Evolutionary conservation across 73 alveolate genomes (phyloP), one percentile per base, ranked within the genome.

Genomic region (Tetrahymena borealis): DNA sequence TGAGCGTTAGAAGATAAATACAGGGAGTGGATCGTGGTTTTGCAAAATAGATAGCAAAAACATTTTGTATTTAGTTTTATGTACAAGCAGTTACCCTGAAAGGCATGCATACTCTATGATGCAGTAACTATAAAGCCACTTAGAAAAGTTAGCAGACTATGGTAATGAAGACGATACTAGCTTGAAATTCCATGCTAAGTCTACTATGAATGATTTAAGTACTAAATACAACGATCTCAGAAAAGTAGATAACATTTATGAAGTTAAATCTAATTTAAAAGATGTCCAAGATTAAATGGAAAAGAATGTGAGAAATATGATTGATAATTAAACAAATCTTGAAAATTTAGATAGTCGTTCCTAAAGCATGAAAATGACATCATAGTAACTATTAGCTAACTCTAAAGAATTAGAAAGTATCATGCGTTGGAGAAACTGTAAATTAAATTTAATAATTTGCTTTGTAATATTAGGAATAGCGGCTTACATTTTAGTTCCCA

Each of bases 21-120:
- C 95, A 24, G 79, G 91, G 16, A 93, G 91, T 85, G 95, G 95
- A 3, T 79, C 93, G 38, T 93, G 95, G 95, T 93, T 93, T 28
- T 93, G 95, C 36, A 93, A 85, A 93, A 39, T 78, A 16, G 93
- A 93, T 40, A 92, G 78, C 28, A 39, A 38, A 33, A 92, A 90
- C 3, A 37, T 93, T 11, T 20, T 41, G n/a, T 79, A 85, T 90
- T 40, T 93, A 28, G 85, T 93, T 38, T 85, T 93, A 38, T 40
- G 91, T 32, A 40, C 78, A 1, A 32, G 78, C 91, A 93, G 93
- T 7, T 93, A 93, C 78, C 95, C 95, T 16, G 95, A 93, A 90
- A 93, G 95, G 40, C 95, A 93, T 85, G 95, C 95, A 11, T 93
- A 93, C 43, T 77, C 93, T 20, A 33, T 93, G 38, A 90, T 93